A percentile compares a stretch with the other conserved stretches of the same genome.
These are phyloP conservation scores for Linum usitatissimum DNA, from an alignment of 345 rosid species.

Conservation along the genomic window DNA sequence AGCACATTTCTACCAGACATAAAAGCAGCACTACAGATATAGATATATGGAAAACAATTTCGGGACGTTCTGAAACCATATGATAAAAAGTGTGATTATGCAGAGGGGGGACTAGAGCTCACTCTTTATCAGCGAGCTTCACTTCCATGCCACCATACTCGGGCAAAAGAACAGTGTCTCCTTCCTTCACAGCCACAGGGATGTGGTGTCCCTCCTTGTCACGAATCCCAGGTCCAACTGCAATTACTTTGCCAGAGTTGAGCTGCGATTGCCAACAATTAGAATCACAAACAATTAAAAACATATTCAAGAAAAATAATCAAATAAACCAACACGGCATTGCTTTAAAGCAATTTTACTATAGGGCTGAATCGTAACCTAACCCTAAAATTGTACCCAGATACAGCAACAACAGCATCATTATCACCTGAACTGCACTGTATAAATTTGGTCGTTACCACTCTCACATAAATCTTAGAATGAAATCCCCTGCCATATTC, in stretches of 20 bases:
- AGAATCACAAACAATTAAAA: too few relatives aligned
- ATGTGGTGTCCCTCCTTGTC: conserved; percentile 16
- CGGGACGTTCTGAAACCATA: not conserved
- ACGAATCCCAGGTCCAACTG: conserved; percentile 19
- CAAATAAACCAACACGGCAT: not conserved
- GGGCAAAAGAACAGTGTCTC: conserved; percentile 22
- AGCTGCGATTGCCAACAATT: conserved; percentile 6
- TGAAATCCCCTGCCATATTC: not conserved
- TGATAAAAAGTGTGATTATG: not conserved
- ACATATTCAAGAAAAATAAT: not conserved
- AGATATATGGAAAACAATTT: not conserved
- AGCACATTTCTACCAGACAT: too few relatives aligned
- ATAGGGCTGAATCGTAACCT: not conserved
- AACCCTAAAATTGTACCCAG: not conserved
- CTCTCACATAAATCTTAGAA: too few relatives aligned
- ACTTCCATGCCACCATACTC: conserved; percentile 24
- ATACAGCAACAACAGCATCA: not conserved
- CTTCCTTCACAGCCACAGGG: conserved; percentile 19
- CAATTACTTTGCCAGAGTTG: conserved; percentile 20
- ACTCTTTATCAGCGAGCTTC: conserved; percentile 23
- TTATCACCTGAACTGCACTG: not conserved
- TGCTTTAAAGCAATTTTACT: not conserved
- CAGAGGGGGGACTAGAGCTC: conserved; percentile 1
- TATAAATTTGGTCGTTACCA: too few relatives aligned
- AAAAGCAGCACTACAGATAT: not conserved